Conservation (phyloP, 73 alveolate genomes). For the Tetrahymena borealis region DNA sequence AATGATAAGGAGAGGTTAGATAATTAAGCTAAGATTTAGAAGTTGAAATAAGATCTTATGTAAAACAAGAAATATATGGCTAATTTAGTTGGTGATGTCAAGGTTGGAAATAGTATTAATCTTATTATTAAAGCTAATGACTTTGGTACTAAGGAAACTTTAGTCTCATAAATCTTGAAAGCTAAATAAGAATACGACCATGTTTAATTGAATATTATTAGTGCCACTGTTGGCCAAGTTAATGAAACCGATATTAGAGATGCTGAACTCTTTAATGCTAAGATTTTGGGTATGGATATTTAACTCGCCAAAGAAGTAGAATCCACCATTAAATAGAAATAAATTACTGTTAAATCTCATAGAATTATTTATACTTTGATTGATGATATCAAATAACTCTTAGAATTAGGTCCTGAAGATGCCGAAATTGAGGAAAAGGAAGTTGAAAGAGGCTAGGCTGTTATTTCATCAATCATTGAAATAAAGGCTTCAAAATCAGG, state of each 20-base stretch:
- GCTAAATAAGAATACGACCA: conserved; percentile 20
- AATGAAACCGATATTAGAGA: conserved; percentile 53
- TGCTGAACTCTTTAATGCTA: conserved; percentile 56
- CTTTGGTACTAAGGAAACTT: conserved; percentile 69
- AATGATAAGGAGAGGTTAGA: not conserved
- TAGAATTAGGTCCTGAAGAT: conserved; percentile 25
- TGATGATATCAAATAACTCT: conserved; percentile 53
- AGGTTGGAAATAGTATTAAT: conserved; percentile 43
- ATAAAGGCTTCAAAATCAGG: conserved; percentile 19
- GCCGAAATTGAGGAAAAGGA: conserved; percentile 17
- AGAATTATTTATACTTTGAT: conserved; percentile 64
- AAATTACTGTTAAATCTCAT: conserved; percentile 49
- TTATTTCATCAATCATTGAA: conserved; percentile 46
- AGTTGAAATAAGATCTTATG: not conserved
- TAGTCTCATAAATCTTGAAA: conserved; percentile 44
- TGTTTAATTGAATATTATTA: conserved; percentile 30
- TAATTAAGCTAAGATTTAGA: not conserved
- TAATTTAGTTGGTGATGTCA: conserved; percentile 40
- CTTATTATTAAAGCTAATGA: conserved; percentile 65
- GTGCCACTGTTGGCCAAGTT: conserved; percentile 68
- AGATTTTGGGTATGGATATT: conserved; percentile 61
- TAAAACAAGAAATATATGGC: conserved; percentile 18
- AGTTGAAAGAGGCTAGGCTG: conserved; percentile 53
- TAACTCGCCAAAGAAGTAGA: conserved; percentile 34
- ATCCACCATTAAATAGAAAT: conserved; percentile 26